A percentile compares a stretch with the other conserved stretches of the same genome.
phyloP scores from a whole-genome alignment of 2,329 filamentous ascomycete genomes.

The Colletotrichum tabaci region DNA sequence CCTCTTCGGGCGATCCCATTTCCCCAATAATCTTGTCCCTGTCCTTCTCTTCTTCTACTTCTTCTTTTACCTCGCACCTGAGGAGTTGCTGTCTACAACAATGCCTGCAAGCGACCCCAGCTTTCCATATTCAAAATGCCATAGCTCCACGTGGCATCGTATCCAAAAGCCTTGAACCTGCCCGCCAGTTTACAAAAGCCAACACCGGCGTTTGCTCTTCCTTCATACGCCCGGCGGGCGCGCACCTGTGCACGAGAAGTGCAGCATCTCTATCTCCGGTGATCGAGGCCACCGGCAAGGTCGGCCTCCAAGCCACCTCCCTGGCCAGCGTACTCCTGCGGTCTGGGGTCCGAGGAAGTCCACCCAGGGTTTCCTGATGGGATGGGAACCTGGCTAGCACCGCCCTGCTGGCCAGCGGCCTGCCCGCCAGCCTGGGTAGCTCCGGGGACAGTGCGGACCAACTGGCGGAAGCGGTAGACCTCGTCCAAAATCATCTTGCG shows the following conservation, averaged over 20 bases:
- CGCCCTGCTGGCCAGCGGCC: constrained; percentile 52
- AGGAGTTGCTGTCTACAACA: constrained; percentile 15
- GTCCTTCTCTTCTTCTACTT: constrained; percentile 6
- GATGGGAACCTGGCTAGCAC: constrained; percentile 65
- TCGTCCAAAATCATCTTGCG: constrained; percentile 98
- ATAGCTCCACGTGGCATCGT: constrained; percentile 13
- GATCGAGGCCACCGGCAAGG: constrained; percentile 72
- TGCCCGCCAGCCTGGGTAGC: constrained; percentile 49
- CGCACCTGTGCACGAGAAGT: neutral
- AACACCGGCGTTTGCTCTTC: constrained; percentile 29
- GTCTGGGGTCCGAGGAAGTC: constrained; percentile 72
- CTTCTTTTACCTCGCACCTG: neutral
- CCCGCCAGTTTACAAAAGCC: constrained; percentile 12
- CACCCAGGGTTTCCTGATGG: constrained; percentile 67
- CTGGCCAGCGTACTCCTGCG: constrained; percentile 69
- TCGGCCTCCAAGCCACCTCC: constrained; percentile 71
- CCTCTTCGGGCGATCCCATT: neutral
- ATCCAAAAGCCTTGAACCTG: constrained; percentile 8
- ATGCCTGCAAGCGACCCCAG: constrained; percentile 1
- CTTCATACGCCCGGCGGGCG: neutral
- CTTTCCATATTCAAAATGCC: neutral
- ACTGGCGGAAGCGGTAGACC: constrained; percentile 85
- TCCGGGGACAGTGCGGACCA: constrained; percentile 67
- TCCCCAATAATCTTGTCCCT: constrained; percentile 3
- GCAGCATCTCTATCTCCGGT: constrained; percentile 44